Percentiles rank a stretch among this genome's conserved stretches.
phyloP scores from a whole-genome alignment of 2,329 filamentous ascomycete genomes.

The Tolypocladium album region DNA sequence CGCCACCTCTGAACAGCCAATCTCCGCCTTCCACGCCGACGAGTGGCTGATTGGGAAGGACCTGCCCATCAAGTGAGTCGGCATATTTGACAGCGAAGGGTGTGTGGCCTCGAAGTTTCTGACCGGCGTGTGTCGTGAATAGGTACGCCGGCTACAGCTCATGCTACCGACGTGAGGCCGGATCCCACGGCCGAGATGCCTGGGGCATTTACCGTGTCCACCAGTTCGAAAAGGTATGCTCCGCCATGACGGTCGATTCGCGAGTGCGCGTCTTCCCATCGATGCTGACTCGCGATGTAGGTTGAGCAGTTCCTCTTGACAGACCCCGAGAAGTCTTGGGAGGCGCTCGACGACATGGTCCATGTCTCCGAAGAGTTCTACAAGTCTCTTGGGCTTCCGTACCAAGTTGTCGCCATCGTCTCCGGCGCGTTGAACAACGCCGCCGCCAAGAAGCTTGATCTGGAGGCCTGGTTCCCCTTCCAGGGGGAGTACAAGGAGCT shows the following conservation, averaged over 20 bases:
- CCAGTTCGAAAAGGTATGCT: conserved; percentile 81
- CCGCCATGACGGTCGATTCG: not conserved
- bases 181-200: conserved; percentile 74
- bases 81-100: not conserved
- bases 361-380: conserved; percentile 88
- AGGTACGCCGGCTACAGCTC: conserved; percentile 88
- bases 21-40: conserved; percentile 83
- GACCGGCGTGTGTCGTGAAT: conserved; percentile 17
- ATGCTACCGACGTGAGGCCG: conserved; percentile 92
- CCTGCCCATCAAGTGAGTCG: conserved; percentile 67
- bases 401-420: conserved; percentile 87
- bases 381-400: conserved; percentile 77
- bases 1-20: conserved; percentile 87
- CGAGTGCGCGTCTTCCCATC: no score
- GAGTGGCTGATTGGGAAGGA: conserved; percentile 85
- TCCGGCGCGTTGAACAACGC: conserved; percentile 83
- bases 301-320: conserved; percentile 72
- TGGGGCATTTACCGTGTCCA: conserved; percentile 98
- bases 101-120: not conserved
- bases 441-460: conserved; percentile 79
- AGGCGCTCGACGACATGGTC: conserved; percentile 92
- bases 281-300: conserved; percentile 8
- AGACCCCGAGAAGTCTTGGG: conserved; percentile 85
- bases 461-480: conserved; percentile 94
- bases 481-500: conserved; percentile 98